phyloP scores from a whole-genome alignment of 176 grass and related monocot genomes.

The Zoysia pacifica region DNA sequence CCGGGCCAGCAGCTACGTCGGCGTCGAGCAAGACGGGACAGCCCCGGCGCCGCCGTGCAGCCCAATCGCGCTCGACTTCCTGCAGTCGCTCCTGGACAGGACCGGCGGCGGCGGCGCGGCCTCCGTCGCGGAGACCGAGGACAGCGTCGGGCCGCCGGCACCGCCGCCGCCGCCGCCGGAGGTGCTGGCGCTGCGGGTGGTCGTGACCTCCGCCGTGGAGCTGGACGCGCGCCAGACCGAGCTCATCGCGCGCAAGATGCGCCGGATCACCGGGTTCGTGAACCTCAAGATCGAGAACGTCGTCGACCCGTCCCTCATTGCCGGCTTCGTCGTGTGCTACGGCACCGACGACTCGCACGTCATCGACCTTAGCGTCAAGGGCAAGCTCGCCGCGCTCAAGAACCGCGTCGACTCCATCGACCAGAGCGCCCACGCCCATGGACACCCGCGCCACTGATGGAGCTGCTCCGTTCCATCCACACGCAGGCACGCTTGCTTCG shows the following conservation, averaged over 20 bases:
- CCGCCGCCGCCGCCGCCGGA: conserved; percentile 15
- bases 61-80: conserved; percentile 65
- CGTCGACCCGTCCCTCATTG: conserved; percentile 75
- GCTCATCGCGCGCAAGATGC: conserved; percentile 93
- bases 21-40: conserved; percentile 31
- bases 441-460: not conserved
- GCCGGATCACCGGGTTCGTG: conserved; percentile 73
- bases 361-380: conserved; percentile 94
- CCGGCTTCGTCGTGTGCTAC: conserved; percentile 85
- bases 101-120: conserved; percentile 29
- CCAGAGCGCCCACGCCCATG: conserved; percentile 38
- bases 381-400: conserved; percentile 64
- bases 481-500: no score
- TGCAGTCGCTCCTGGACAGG: conserved; percentile 52
- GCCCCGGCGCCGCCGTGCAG: conserved; percentile 41
- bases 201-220: conserved; percentile 78
- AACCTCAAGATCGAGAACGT: conserved; percentile 70
- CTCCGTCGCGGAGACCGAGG: conserved; percentile 22
- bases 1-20: conserved; percentile 48
- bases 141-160: not conserved
- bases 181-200: conserved; percentile 57
- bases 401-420: conserved; percentile 72
- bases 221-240: conserved; percentile 71
- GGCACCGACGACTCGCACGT: conserved; percentile 64
- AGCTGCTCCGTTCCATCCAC: no score